Evolutionary conservation across 805 yeast genomes (phyloP).

Genomic region (Scheffersomyces stipitis): DNA sequence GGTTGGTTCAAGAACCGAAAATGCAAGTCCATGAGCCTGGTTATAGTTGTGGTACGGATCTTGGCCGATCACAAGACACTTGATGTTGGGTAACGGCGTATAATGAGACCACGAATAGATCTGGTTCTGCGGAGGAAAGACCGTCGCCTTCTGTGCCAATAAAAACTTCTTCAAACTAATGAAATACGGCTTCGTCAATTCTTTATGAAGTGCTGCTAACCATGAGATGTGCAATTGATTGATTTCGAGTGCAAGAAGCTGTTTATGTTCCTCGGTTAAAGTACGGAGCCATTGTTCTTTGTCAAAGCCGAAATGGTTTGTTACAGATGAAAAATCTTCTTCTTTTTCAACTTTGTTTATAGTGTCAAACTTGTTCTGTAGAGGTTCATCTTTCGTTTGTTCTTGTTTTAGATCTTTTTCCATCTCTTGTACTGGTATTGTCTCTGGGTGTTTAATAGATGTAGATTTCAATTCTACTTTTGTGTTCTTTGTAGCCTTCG

Average conservation of each 20-base stretch:
- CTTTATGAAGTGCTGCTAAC: constrained; percentile 67
- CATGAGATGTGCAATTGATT: constrained; percentile 71
- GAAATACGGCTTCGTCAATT: constrained; percentile 84
- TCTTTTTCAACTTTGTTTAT: background rate
- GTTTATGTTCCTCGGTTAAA: constrained; percentile 47
- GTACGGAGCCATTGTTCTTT: constrained; percentile 51
- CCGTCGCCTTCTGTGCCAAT: constrained; percentile 41
- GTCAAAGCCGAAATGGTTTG: constrained; percentile 36
- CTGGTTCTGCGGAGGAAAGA: constrained; percentile 77
- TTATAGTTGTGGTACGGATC: constrained; percentile 93
- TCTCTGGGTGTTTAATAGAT: background rate
- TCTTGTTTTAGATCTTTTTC: background rate
- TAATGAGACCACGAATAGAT: constrained; percentile 90
- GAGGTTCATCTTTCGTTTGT: background rate
- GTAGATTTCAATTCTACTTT: constrained; percentile 1
- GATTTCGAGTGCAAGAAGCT: constrained; percentile 65
- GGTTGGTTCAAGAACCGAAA: constrained; percentile 79
- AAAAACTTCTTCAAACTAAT: constrained; percentile 68
- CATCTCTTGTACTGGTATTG: background rate
- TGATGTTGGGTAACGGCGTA: constrained; percentile 73
- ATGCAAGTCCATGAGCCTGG: constrained; percentile 97
- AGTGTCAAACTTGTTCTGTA: background rate
- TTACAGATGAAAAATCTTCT: constrained; percentile 3
- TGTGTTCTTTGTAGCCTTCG: constrained; percentile 1
- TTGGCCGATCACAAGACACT: constrained; percentile 86